Conservation (phyloP, 495 filamentous ascomycete species). For the Cenococcum geophilum region DNA sequence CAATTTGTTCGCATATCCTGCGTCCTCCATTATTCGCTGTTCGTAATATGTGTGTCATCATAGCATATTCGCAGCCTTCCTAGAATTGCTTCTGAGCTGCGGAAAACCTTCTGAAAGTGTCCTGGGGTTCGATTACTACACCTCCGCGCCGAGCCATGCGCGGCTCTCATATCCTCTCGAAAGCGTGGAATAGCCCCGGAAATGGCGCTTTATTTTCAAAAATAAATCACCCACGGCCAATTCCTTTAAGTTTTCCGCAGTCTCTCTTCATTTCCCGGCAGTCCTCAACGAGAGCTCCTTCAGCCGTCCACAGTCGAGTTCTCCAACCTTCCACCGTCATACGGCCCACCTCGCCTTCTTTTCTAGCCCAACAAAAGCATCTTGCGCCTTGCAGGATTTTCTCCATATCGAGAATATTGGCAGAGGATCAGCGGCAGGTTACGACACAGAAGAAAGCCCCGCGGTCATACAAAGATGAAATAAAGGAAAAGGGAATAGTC, state of each 20-base stretch:
- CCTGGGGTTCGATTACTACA: not conserved
- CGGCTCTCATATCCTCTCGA: constrained; percentile 25
- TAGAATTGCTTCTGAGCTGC: not conserved
- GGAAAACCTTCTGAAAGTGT: not conserved
- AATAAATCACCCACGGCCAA: constrained; percentile 24
- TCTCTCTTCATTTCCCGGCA: not conserved
- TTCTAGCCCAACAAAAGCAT: not conserved
- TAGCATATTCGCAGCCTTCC: not conserved
- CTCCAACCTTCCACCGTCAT: not conserved
- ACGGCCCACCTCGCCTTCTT: not conserved
- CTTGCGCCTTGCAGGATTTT: constrained; percentile 18
- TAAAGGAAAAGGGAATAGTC: constrained; percentile 26
- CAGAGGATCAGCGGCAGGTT: constrained; percentile 9
- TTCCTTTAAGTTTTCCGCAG: constrained; percentile 1
- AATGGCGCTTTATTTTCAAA: constrained; percentile 37
- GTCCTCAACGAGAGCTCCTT: constrained; percentile 1
- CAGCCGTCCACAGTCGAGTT: not conserved
- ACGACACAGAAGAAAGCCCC: constrained; percentile 14
- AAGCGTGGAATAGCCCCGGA: constrained; percentile 35
- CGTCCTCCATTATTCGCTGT: not conserved
- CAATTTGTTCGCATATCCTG: not conserved
- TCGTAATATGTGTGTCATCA: not conserved
- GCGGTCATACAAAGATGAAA: constrained; percentile 30
- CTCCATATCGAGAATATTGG: constrained; percentile 16
- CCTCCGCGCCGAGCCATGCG: constrained; percentile 22